These are phyloP conservation scores for Endocladia muricata DNA, from an alignment of 31 red algal genomes.

Conservation along the genomic window DNA sequence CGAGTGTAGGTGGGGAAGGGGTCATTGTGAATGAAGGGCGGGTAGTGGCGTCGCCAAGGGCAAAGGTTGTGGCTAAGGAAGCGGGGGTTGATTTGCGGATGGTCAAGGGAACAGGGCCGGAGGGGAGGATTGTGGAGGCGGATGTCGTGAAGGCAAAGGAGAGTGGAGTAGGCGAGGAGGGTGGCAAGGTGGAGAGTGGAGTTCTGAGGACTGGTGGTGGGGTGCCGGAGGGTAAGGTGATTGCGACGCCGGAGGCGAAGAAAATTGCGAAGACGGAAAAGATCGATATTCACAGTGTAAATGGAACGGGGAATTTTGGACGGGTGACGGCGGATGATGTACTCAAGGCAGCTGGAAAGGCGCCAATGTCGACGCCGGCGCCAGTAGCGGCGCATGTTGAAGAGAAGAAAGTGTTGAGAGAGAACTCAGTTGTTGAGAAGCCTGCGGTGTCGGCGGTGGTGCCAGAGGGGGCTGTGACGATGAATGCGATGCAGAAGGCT, in stretches of 20 bases:
- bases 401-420: constrained; percentile 2
- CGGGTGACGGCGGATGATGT: constrained; percentile 90
- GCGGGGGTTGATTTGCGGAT: constrained; percentile 62
- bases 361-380: constrained; percentile 8
- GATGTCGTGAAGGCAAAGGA: constrained; percentile 59
- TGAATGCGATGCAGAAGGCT: constrained; percentile 95
- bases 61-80: constrained; percentile 78
- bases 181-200: neutral
- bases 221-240: constrained; percentile 18
- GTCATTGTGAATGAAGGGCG: constrained; percentile 46
- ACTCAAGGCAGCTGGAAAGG: constrained; percentile 81
- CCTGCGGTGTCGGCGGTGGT: constrained; percentile 31
- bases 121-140: constrained; percentile 77
- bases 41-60: constrained; percentile 82
- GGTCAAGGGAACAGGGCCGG: constrained; percentile 67
- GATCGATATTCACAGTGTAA: constrained; percentile 63
- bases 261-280: constrained; percentile 90
- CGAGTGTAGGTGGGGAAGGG: too few relatives aligned
- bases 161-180: neutral
- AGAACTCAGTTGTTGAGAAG: neutral
- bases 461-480: constrained; percentile 73
- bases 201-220: neutral
- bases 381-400: neutral
- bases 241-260: constrained; percentile 93
- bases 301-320: constrained; percentile 92